These are phyloP conservation scores for Gossypium rotundifolium DNA, from an alignment of 345 rosid genomes.

Conservation along the genomic window DNA sequence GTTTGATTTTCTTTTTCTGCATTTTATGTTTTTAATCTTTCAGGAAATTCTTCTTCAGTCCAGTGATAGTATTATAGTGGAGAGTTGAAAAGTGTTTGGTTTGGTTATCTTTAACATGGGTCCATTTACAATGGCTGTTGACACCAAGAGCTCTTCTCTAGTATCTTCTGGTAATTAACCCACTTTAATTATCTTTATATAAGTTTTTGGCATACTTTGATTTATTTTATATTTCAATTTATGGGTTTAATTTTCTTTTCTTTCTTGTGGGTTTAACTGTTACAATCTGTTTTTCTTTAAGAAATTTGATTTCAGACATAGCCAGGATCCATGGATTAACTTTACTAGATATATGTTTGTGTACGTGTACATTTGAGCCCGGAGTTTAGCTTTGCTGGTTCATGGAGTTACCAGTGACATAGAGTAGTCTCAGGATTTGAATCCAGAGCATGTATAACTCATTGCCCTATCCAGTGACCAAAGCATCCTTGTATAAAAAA, in stretches of 20 bases:
- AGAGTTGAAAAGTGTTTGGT: not conserved
- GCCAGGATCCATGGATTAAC: not conserved
- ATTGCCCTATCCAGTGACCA: too few relatives aligned
- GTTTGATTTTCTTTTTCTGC: not conserved
- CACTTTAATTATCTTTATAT: not conserved
- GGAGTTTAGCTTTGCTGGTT: too few relatives aligned
- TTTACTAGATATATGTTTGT: too few relatives aligned
- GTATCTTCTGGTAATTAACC: constrained; percentile 9
- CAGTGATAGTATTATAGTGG: not conserved
- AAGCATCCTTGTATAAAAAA: too few relatives aligned
- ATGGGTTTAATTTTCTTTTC: not conserved
- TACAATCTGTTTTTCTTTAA: not conserved
- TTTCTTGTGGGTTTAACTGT: not conserved
- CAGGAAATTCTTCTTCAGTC: not conserved
- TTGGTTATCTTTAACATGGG: constrained; percentile 9
- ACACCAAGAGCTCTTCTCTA: not conserved
- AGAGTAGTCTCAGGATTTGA: too few relatives aligned
- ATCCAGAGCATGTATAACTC: too few relatives aligned
- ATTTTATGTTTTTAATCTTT: not conserved
- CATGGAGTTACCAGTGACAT: too few relatives aligned
- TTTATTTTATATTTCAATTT: not conserved
- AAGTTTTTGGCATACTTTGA: not conserved
- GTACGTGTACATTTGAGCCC: too few relatives aligned
- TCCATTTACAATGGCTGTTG: constrained; percentile 13
- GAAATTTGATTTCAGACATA: not conserved